Evolutionary conservation across 768 basidiomycete species (phyloP).

Genomic region (Serpula lacrymans): DNA sequence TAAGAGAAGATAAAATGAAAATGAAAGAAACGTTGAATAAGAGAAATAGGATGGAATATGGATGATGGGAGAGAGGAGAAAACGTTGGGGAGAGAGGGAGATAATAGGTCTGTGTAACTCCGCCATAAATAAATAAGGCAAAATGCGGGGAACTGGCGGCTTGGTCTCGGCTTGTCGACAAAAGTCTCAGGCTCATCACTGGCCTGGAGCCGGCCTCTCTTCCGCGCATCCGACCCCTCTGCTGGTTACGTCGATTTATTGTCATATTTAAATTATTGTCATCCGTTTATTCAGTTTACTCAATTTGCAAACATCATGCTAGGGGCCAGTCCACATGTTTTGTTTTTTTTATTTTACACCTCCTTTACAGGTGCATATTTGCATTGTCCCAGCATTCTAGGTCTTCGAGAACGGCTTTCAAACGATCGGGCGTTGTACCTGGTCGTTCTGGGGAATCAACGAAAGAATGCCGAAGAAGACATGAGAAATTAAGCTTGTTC

Average conservation of each 20-base stretch:
- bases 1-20: slow-evolving; percentile 7
- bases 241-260: too few species aligned
- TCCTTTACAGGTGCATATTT: neutral
- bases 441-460: neutral
- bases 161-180: neutral
- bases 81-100: neutral
- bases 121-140: too few species aligned
- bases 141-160: slow-evolving; percentile 10
- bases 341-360: neutral
- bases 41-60: slow-evolving; percentile 2
- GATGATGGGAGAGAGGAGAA: neutral
- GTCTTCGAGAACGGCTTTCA: neutral
- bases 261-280: too few species aligned
- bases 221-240: neutral
- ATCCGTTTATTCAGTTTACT: too few species aligned
- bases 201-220: neutral
- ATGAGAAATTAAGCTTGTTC: slow-evolving; percentile 3
- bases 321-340: neutral
- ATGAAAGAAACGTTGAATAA: too few species aligned
- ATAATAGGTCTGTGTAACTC: neutral
- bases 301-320: neutral
- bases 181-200: slow-evolving; percentile 6
- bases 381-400: neutral
- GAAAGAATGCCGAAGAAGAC: neutral
- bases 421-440: neutral